Evolutionary conservation across 805 yeast species (phyloP), one percentile per base, ranked within the genome.

Genomic region (Saturnispora halmiae): DNA sequence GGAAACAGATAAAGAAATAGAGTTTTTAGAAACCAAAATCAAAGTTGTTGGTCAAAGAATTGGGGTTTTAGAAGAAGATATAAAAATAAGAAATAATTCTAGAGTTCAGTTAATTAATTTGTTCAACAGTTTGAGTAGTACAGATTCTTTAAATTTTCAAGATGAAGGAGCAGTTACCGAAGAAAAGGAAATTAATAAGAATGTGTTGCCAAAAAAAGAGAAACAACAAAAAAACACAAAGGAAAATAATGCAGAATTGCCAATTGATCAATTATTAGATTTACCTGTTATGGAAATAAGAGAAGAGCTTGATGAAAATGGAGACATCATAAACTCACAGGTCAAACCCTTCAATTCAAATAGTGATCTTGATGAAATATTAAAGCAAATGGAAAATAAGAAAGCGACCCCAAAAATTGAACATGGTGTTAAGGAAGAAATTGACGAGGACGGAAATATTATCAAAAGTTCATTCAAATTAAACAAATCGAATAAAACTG

Each of bases 271-370:
- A 18, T 19, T 31, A 9, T 18, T 31, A 20, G 34, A 31, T 31
- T 20, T 78, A 2, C 87, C 85, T 1, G 64, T 83, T 19, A 75
- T 86, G 77, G 96, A 87, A 43, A 88, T 88, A 18, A 68, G 78
- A 40, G 96, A 87, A 54, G 82, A 78, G 40, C 58, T 88, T 29
- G 95, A 87, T 58, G 95, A 84, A 1, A 78, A 82, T n/a, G 96
- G 77, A 0, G 76, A 82, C 45, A 69, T 87, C 1, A 54, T 82
- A 1, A 57, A 46, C 11, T 54, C 75, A n/a, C 49, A 63, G 3
- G 63, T 75, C 3, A 62, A 61, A 24, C 73, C 73, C 0, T 54
- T 50, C 22, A 43, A 38, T 2, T 27, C 41, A 4, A n/a, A 40
- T 13, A 46, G 41, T 16, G 18, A 21, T 10, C 22, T 41, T 18